Evolutionary conservation across 352 stramenopile genomes (phyloP), one percentile per base, ranked within the genome.

Genomic region (Phytopythium montanum): DNA sequence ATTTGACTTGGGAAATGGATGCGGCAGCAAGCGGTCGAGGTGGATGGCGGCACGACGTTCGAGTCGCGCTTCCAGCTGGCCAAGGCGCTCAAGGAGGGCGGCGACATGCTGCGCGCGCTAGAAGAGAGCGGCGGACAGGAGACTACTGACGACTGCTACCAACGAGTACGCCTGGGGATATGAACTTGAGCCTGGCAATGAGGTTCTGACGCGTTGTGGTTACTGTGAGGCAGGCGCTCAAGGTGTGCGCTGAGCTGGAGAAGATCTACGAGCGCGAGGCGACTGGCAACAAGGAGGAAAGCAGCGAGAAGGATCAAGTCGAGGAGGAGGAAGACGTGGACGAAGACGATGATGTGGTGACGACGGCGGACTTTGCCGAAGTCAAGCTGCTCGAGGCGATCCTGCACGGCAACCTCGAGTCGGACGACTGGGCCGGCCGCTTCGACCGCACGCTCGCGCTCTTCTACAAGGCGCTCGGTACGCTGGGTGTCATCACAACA

Each of bases 1-100:
- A 25, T 5, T 6, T 46, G 2, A 25, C 49, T 21, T 13, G 5
- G 18, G n/a, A n/a, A n/a, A 26, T 54, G 14, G 42, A 41, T 48
- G 41, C n/a, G 1, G 23, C 46, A 87, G 68, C 69, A 80, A 71
- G 82, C 85, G 1, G 81, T 92, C 31, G 61, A 90, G n/a, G 79
- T 94, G 65, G 85, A 94, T 45, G 84, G 79, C 48, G 81, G 82
- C 25, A 92, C 83, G 18, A 90, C 77, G 18, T 94, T 94, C 54
- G 85, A 94, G 70, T 90, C 82, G 44, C 70, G 69, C 25, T 92
- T 94, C 60, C 85, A 94, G 64, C 84, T 72, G 53, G 81, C 85
- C 23, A 90, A 90, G 33, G 82, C 85, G n/a, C 63, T 94, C 28
- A 81, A 81, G 41, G 75, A 87, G 64, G 79, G 73, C n/a, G 79